Percentiles rank a stretch among this genome's conserved stretches.
Evolutionary conservation across 495 filamentous ascomycete species (phyloP).

Genomic region (Pyronema domesticum): DNA sequence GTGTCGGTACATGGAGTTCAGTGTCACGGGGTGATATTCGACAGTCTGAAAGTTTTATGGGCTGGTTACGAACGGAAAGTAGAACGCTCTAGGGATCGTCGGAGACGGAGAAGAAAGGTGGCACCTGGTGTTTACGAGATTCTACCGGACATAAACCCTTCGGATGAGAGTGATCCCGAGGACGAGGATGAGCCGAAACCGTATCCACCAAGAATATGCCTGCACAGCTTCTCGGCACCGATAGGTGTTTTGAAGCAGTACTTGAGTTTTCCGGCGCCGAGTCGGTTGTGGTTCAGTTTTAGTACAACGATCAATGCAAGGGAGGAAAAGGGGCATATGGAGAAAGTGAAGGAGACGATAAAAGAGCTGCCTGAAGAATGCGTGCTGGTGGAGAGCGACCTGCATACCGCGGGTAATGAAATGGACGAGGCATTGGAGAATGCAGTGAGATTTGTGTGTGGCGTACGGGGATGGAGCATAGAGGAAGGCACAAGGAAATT

Average conservation of each 20-base stretch:
- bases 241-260: constrained; percentile 61
- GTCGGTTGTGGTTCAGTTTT: constrained; percentile 74
- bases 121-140: constrained; percentile 30
- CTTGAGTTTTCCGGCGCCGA: constrained; percentile 42
- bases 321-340: constrained; percentile 27
- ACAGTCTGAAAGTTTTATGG: constrained; percentile 59
- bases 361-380: constrained; percentile 55
- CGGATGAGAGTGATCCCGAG: constrained; percentile 14
- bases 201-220: constrained; percentile 77
- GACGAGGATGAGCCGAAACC: constrained; percentile 29
- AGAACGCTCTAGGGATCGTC: constrained; percentile 43
- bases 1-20: constrained; percentile 86
- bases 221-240: constrained; percentile 87
- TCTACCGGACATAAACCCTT: constrained; percentile 27
- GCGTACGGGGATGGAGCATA: constrained; percentile 60
- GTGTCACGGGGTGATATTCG: constrained; percentile 67
- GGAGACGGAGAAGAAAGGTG: constrained; percentile 23
- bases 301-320: constrained; percentile 67
- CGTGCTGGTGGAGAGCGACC: constrained; percentile 75
- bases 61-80: constrained; percentile 59
- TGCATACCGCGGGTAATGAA: constrained; percentile 62
- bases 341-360: constrained; percentile 45
- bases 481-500: constrained; percentile 51
- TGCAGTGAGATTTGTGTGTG: constrained; percentile 52
- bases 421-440: constrained; percentile 71